Evolutionary conservation across 2,329 filamentous ascomycete genomes (phyloP), one percentile per base, ranked within the genome.

Genomic region (Xylaria multiplex): DNA sequence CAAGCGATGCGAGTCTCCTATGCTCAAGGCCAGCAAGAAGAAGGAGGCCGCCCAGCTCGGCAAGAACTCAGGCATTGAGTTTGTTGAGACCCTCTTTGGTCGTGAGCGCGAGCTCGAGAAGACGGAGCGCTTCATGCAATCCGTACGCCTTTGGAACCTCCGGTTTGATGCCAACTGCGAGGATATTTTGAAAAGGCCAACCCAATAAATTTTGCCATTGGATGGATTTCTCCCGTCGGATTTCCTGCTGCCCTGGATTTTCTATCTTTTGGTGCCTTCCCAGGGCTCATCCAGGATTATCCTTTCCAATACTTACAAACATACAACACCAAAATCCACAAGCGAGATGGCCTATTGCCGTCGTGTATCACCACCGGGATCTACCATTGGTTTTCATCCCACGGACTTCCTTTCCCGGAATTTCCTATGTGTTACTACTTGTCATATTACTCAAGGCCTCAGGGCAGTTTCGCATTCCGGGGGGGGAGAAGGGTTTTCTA

Each of bases 81-180:
- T 99, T 75, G 95, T 99, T 75, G 91, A 97, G 78, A 94, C 93
- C 59, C 92, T 99, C 73, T 98, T 98, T 74, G 95, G 94, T 71
- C 90, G 91, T 69, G 95, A 98, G 77, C 88, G 93, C 69, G 92
- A 97, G 81, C 85, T 97, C 62, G 90, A 94, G 78, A 90, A 90
- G 80, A 97, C 95, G 2, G 93, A 97, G 83, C 92, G 91, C 80
- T 88, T 97, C 80, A 98, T 98, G 93, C 89, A 92, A 71, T 90
- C 89, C 70, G 90, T 97, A 76, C 88, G 92, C 56, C 85, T 94
- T 42, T 99, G 95, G 93, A 93, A 92, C 79, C 88, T 96, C 81
- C 91, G 95, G 53, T 99, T 97, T 79, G 93, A 97, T 76, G 93
- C 92, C 79, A 97, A 98, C 84, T 97, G 93, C 81, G 93, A 97